Conservation (phyloP, 257 asterid genomes). For the Przewalskia tangutica region DNA sequence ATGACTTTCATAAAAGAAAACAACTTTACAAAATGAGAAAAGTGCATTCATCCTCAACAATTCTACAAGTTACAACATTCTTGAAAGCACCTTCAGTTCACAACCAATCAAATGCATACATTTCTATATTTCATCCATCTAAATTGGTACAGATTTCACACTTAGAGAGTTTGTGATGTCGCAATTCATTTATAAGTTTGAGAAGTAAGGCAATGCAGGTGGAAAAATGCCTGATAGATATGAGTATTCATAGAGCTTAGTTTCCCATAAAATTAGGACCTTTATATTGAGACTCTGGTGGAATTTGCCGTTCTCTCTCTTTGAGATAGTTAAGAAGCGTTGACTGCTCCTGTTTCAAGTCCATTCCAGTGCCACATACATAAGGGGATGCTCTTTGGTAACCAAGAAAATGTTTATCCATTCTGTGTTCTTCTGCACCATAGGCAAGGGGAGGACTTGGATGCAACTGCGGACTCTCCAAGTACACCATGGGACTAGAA, state of each 20-base stretch:
- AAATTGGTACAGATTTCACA: neutral
- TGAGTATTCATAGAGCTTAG: slow-evolving; percentile 19
- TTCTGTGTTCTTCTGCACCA: slow-evolving; percentile 30
- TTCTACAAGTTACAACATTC: neutral
- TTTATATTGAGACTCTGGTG: slow-evolving; percentile 38
- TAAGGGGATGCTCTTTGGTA: slow-evolving; percentile 52
- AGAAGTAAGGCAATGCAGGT: neutral
- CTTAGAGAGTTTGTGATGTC: neutral
- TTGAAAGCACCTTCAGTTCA: neutral
- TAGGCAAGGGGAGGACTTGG: slow-evolving; percentile 31
- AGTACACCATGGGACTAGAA: slow-evolving; percentile 35
- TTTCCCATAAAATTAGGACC: slow-evolving; percentile 55
- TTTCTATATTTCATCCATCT: neutral
- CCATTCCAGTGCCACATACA: slow-evolving; percentile 38
- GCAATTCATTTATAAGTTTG: neutral
- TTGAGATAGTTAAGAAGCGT: slow-evolving; percentile 58
- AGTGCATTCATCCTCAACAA: neutral
- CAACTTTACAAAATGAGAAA: neutral
- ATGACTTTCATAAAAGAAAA: neutral
- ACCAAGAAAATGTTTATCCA: slow-evolving; percentile 30
- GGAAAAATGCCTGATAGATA: neutral
- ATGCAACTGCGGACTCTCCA: slow-evolving; percentile 34
- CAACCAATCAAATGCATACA: neutral
- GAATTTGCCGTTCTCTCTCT: slow-evolving; percentile 62
- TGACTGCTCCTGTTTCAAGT: slow-evolving; percentile 42